Evolutionary conservation across 2,329 filamentous ascomycete genomes (phyloP).

Genomic region (Fusarium pseudograminearum): DNA sequence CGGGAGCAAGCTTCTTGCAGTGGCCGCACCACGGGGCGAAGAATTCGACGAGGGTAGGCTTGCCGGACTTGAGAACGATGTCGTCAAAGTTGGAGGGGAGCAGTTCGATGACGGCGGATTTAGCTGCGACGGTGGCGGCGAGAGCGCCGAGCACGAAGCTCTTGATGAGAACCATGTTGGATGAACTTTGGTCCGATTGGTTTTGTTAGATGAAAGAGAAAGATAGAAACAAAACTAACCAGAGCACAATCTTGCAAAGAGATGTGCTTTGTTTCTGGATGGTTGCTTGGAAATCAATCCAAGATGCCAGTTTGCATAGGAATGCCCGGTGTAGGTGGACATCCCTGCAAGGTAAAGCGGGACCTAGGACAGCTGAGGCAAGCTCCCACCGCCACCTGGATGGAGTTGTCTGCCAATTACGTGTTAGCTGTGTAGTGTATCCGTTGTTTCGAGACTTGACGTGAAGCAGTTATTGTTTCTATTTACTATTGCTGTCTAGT

Average conservation of each 20-base stretch:
- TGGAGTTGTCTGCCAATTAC: constrained; percentile 5
- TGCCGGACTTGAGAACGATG: constrained; percentile 89
- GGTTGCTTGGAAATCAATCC: constrained; percentile 47
- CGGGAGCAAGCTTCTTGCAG: constrained; percentile 96
- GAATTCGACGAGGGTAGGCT: constrained; percentile 97
- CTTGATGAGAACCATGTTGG: constrained; percentile 69
- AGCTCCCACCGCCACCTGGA: constrained; percentile 32
- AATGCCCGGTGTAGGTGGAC: constrained; percentile 34
- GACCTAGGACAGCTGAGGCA: constrained; percentile 35
- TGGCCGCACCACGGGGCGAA: constrained; percentile 99
- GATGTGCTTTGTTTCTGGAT: constrained; percentile 23
- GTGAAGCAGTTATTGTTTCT: neutral
- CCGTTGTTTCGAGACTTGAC: neutral
- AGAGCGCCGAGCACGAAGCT: constrained; percentile 69
- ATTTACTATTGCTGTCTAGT: neutral
- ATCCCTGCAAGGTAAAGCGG: constrained; percentile 36
- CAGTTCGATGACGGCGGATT: constrained; percentile 90
- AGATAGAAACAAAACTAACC: neutral
- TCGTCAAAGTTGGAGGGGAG: constrained; percentile 92
- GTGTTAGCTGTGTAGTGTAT: neutral
- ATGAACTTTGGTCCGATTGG: constrained; percentile 14
- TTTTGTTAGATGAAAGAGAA: neutral
- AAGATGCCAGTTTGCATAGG: constrained; percentile 51
- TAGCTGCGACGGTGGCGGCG: constrained; percentile 69
- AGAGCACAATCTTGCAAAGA: constrained; percentile 28